Conservation (phyloP, 2,329 filamentous ascomycete species). For the Hymenoscyphus albidus region DNA sequence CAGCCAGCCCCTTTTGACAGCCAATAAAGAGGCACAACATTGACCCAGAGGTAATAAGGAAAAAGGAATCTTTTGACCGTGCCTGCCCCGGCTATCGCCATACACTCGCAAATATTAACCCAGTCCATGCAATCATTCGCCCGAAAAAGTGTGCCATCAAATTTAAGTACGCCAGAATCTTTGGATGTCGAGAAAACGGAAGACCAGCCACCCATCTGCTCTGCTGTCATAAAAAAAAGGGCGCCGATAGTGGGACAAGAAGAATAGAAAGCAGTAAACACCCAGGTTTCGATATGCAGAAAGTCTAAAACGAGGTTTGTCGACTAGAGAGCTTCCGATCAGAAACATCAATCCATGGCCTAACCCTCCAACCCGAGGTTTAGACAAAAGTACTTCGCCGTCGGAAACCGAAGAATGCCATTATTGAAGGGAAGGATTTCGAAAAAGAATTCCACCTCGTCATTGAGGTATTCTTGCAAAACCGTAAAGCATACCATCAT, state of each 20-base stretch:
- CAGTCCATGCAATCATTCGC: slow-evolving; percentile 35
- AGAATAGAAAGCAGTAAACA: slow-evolving; percentile 35
- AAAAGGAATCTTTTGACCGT: slow-evolving; percentile 36
- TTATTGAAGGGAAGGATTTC: slow-evolving; percentile 14
- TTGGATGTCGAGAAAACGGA: slow-evolving; percentile 33
- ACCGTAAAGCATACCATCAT: slow-evolving; percentile 35
- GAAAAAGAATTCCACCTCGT: slow-evolving; percentile 27
- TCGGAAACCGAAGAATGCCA: slow-evolving; percentile 24
- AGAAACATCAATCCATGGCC: slow-evolving; percentile 25
- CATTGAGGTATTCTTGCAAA: slow-evolving; percentile 32
- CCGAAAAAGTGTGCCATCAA: slow-evolving; percentile 31
- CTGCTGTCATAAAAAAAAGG: slow-evolving; percentile 25
- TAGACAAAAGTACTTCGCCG: slow-evolving; percentile 22
- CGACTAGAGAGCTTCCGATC: slow-evolving; percentile 25
- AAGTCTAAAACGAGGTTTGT: slow-evolving; percentile 33
- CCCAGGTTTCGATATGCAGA: slow-evolving; percentile 33
- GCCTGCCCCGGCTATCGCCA: slow-evolving; percentile 31
- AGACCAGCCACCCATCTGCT: slow-evolving; percentile 34
- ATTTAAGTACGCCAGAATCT: slow-evolving; percentile 35
- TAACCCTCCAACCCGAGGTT: slow-evolving; percentile 22
- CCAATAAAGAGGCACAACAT: slow-evolving; percentile 28
- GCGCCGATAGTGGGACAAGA: slow-evolving; percentile 33
- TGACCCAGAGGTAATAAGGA: slow-evolving; percentile 23
- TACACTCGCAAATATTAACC: slow-evolving; percentile 32
- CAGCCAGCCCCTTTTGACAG: slow-evolving; percentile 33